Evolutionary conservation across 805 yeast genomes (phyloP).

Genomic region (Spathaspora arborariae): DNA sequence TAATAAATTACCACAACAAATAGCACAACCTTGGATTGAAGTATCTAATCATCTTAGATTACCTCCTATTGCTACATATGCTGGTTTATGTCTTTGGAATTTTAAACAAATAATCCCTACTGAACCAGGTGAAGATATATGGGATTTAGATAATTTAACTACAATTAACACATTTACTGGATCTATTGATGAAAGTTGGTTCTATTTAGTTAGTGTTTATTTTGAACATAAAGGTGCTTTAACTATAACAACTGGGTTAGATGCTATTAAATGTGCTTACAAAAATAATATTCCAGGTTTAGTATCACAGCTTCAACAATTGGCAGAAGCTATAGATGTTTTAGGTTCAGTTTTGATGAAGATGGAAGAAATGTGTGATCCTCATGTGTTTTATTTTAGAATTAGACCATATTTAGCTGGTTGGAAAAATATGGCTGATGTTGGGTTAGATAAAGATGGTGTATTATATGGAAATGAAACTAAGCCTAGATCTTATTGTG

Average conservation of each 20-base stretch:
- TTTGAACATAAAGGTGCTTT: constrained; percentile 82
- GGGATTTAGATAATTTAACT: constrained; percentile 66
- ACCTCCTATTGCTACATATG: constrained; percentile 87
- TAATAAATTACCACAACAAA: constrained; percentile 59
- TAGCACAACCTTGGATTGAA: constrained; percentile 67
- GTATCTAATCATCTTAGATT: constrained; percentile 59
- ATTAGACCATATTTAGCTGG: constrained; percentile 91
- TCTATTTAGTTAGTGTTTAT: constrained; percentile 80
- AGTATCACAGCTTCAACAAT: constrained; percentile 46
- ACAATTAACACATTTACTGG: constrained; percentile 87
- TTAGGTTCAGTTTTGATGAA: constrained; percentile 69
- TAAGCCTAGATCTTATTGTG: constrained; percentile 57
- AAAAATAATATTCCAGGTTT: constrained; percentile 41
- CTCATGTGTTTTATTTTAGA: constrained; percentile 83
- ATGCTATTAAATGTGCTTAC: constrained; percentile 57
- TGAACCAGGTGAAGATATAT: constrained; percentile 21
- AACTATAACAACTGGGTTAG: constrained; percentile 62
- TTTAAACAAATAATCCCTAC: constrained; percentile 58
- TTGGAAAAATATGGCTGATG: constrained; percentile 87
- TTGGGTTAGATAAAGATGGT: constrained; percentile 69
- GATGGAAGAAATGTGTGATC: constrained; percentile 94
- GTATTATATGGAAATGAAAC: constrained; percentile 69
- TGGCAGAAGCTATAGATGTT: constrained; percentile 74
- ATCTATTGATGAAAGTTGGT: constrained; percentile 89
- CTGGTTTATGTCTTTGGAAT: constrained; percentile 87